Percentiles rank a stretch among this genome's conserved stretches.
Conservation (phyloP, 75 land plant genomes). For the Chamaecyparis obtusa region DNA sequence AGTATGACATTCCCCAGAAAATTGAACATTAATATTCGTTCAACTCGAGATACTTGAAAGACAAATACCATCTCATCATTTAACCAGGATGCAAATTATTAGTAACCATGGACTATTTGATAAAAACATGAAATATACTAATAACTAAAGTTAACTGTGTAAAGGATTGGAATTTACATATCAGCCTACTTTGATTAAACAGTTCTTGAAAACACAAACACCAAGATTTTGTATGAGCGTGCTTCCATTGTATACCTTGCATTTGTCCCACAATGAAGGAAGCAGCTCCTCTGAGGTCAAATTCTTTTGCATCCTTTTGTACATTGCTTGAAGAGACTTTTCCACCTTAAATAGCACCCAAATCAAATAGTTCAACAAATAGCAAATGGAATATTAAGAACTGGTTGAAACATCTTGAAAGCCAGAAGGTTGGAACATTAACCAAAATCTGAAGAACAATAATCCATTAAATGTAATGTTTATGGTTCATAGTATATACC, state of each 20-base stretch:
- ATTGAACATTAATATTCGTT: background rate
- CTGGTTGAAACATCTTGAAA: background rate
- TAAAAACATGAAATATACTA: background rate
- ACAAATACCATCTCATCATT: background rate
- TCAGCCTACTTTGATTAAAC: background rate
- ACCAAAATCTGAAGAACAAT: background rate
- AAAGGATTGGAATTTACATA: background rate
- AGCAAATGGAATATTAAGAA: background rate
- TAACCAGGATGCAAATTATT: background rate
- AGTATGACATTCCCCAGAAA: background rate
- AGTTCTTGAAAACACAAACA: background rate
- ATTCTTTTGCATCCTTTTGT: constrained; percentile 84
- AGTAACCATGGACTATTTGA: background rate
- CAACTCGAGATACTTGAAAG: background rate
- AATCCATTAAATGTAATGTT: constrained; percentile 2
- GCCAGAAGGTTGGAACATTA: background rate
- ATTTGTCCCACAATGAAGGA: constrained; percentile 97
- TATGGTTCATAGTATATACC: background rate
- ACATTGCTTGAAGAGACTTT: constrained; percentile 75
- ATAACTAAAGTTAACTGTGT: too few relatives aligned
- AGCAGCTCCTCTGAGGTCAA: constrained; percentile 93
- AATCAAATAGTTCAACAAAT: background rate
- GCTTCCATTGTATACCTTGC: constrained; percentile 64
- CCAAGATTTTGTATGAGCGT: background rate
- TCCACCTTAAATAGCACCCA: constrained; percentile 67